Evolutionary conservation across 176 grass and related monocot genomes (phyloP), one percentile per base, ranked within the genome.

Genomic region (Calamus simplicifolius): DNA sequence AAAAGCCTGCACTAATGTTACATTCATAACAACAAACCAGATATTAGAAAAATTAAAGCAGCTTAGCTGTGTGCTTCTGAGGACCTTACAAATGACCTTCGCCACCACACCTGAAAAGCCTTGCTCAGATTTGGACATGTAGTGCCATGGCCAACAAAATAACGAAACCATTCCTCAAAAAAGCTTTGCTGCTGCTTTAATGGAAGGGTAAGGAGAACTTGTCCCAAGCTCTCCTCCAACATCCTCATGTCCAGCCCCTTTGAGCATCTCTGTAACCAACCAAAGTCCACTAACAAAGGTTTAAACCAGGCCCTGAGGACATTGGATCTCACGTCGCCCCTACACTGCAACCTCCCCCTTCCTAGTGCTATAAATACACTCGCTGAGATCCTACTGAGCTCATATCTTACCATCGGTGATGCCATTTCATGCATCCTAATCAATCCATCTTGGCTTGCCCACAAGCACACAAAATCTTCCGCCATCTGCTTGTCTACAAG

Each of bases 41-140:
- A 43, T 12, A 43, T 43, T 43, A 8, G 35, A 43, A 10, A 10
- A 10, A 43, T 6, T 43, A 12, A 12, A 43, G 35, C 17, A 59
- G 27, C 57, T 17, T 28, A 59, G 25, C 57, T 21, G 51, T 28
- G 52, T 19, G 18, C 29, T 55, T 51, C 52, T 25, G 51, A 68
- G 68, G 35, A 87, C 77, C 72, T 90, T 55, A 81, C 71, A 76
- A 97, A 91, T 4, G 76, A 80, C 66, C 93, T 79, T 52, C 92
- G 79, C 93, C 93, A 91, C 93, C 93, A 97, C 25, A 91, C 80
- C 72, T 97, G 93, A 75, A 97, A 97, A 55, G 92, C 81, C 73
- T 61, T 68, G 17, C 78, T 72, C 5, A 97, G 81, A 59, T 97
- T 97, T 0, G 92, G 92, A 59, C 84, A 97, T 35, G 82, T 70